Conservation (phyloP, 495 filamentous ascomycete species). For the Staphylotrichum longicolle region DNA sequence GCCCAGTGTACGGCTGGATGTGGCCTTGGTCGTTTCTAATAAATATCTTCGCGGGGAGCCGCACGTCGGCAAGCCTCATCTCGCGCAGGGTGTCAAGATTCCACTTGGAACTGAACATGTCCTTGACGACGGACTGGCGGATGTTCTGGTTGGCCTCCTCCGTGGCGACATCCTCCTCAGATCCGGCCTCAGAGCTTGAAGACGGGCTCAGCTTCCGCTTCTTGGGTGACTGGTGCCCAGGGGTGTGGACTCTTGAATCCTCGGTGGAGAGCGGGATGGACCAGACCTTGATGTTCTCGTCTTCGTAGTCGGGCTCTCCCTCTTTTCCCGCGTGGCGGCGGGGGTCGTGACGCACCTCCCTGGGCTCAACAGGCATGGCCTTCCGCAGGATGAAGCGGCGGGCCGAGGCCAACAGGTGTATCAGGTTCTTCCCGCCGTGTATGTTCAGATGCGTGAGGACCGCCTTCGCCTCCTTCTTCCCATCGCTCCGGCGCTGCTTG, state of each 20-base stretch:
- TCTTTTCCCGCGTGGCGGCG: conserved; percentile 12
- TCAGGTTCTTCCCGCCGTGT: conserved; percentile 73
- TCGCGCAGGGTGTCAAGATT: conserved; percentile 64
- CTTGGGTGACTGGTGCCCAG: conserved; percentile 8
- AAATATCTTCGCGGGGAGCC: conserved; percentile 67
- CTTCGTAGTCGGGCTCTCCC: conserved; percentile 62
- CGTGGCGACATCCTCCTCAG: neutral
- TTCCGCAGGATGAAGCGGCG: conserved; percentile 86
- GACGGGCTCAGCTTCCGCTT: conserved; percentile 25
- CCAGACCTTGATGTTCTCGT: conserved; percentile 79
- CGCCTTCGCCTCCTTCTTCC: conserved; percentile 14
- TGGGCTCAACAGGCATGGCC: conserved; percentile 64
- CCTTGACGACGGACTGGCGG: conserved; percentile 58
- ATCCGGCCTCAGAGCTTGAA: conserved; percentile 18
- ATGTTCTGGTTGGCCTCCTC: conserved; percentile 42
- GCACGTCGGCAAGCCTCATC: conserved; percentile 61
- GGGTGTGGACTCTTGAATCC: neutral
- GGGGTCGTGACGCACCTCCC: conserved; percentile 58
- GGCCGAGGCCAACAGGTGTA: conserved; percentile 75
- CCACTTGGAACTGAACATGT: conserved; percentile 85
- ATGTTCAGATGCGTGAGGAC: conserved; percentile 55
- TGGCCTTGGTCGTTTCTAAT: conserved; percentile 63
- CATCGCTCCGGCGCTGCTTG: conserved; percentile 34
- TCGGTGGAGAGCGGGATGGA: conserved; percentile 54
- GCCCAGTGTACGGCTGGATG: conserved; percentile 65